Evolutionary conservation across 2,329 filamentous ascomycete genomes (phyloP).

Genomic region (Alternaria arborescens): DNA sequence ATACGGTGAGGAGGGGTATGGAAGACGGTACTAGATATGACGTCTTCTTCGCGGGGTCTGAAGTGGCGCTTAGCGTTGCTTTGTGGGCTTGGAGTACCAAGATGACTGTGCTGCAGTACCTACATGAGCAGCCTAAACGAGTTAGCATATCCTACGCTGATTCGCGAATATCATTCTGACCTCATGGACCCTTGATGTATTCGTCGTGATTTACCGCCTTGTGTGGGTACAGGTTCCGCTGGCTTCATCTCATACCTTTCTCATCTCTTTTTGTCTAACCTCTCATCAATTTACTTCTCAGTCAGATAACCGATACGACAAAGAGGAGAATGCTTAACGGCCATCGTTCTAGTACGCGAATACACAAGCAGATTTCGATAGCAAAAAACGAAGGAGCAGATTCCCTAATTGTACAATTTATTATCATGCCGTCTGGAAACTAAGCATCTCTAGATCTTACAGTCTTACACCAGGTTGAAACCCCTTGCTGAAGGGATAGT

Average conservation of each 20-base stretch:
- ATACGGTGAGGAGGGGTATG: conserved; percentile 33
- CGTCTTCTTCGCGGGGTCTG: neutral
- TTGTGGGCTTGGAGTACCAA: conserved; percentile 7
- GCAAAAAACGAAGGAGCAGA: neutral
- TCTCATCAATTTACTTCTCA: neutral
- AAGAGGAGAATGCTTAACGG: neutral
- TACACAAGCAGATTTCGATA: neutral
- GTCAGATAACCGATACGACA: neutral
- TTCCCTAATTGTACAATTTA: neutral
- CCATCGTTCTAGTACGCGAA: neutral
- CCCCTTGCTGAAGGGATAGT: conserved; percentile 11
- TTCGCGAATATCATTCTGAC: neutral
- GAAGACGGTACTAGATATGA: conserved; percentile 26
- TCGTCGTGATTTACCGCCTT: neutral
- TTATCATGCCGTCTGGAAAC: neutral
- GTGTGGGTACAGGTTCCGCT: neutral
- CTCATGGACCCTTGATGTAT: neutral
- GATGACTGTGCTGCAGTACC: conserved; percentile 5
- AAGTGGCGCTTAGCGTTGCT: neutral
- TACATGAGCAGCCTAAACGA: neutral
- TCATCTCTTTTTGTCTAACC: neutral
- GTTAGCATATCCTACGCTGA: neutral
- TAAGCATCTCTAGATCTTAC: neutral
- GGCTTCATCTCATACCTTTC: neutral
- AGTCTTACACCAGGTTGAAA: neutral